Conservation (phyloP, 371 early-diverging fungal genomes). For the Actinomucor elegans region DNA sequence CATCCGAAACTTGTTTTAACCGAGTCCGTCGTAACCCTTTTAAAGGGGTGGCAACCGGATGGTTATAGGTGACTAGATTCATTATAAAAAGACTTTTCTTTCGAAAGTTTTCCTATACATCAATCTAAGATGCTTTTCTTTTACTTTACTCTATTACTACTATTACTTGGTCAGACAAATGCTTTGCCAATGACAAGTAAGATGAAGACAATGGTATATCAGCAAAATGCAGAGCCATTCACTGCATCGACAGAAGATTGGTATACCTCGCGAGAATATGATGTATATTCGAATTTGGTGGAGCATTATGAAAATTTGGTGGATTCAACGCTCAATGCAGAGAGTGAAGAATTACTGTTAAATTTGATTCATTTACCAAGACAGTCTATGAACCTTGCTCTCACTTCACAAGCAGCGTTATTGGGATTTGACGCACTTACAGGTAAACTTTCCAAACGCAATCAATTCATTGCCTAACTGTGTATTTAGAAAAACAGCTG, state of each 20-base stretch:
- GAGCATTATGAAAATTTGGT: conserved; percentile 33
- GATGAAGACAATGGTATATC: neutral
- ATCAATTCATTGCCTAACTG: neutral
- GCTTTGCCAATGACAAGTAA: neutral
- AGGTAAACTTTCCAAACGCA: too few relatives aligned
- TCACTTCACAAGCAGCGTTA: conserved; percentile 8
- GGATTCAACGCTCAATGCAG: conserved; percentile 29
- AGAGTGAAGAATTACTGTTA: conserved; percentile 34
- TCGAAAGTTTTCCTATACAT: too few relatives aligned
- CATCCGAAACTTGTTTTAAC: conserved; percentile 6
- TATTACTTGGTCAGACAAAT: neutral
- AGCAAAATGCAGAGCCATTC: neutral
- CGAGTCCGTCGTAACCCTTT: too few relatives aligned
- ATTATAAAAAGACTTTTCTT: too few relatives aligned
- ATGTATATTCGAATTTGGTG: neutral
- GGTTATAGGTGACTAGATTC: too few relatives aligned
- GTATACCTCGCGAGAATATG: conserved; percentile 5
- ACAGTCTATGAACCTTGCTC: neutral
- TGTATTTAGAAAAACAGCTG: conserved; percentile 13
- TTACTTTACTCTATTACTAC: too few relatives aligned
- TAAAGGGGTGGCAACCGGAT: too few relatives aligned
- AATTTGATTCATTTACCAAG: conserved; percentile 24
- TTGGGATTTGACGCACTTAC: conserved; percentile 11
- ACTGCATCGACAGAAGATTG: neutral
- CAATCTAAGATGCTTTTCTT: too few relatives aligned